Conservation (phyloP, 805 yeast species). For the Kuraishia floccosa region DNA sequence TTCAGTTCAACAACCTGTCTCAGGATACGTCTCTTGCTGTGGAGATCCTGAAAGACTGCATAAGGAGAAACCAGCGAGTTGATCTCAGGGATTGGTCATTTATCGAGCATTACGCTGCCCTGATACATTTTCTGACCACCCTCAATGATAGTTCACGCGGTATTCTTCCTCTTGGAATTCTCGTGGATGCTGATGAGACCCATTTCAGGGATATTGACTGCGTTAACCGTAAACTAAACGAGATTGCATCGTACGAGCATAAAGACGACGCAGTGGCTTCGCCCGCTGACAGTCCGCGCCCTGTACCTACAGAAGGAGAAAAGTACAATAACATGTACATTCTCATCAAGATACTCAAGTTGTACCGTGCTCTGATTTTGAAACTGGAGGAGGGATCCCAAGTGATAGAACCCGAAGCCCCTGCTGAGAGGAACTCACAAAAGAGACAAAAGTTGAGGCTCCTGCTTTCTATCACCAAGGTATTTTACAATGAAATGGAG, state of each 20-base stretch:
- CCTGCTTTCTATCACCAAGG: not conserved
- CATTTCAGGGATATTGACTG: not conserved
- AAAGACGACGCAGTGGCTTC: not conserved
- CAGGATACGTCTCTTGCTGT: constrained; percentile 18
- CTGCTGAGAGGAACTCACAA: not conserved
- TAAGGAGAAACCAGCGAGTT: constrained; percentile 34
- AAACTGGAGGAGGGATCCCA: not conserved
- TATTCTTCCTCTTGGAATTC: not conserved
- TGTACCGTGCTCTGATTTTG: not conserved
- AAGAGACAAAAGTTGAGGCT: not conserved
- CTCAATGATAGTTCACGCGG: not conserved
- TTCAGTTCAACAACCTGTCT: constrained; percentile 12
- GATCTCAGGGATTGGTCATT: constrained; percentile 46
- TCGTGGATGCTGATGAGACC: not conserved
- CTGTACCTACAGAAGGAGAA: no score
- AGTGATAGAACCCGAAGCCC: not conserved
- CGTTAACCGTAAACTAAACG: not conserved
- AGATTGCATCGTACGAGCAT: not conserved
- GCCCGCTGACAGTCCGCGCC: not conserved
- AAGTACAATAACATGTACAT: not conserved
- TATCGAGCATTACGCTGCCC: constrained; percentile 19
- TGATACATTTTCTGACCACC: constrained; percentile 12
- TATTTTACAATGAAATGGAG: not conserved
- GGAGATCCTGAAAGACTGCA: constrained; percentile 33
- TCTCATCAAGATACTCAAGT: not conserved